Evolutionary conservation across 2,329 filamentous ascomycete genomes (phyloP).

Genomic region (Paradendryphiella salina): DNA sequence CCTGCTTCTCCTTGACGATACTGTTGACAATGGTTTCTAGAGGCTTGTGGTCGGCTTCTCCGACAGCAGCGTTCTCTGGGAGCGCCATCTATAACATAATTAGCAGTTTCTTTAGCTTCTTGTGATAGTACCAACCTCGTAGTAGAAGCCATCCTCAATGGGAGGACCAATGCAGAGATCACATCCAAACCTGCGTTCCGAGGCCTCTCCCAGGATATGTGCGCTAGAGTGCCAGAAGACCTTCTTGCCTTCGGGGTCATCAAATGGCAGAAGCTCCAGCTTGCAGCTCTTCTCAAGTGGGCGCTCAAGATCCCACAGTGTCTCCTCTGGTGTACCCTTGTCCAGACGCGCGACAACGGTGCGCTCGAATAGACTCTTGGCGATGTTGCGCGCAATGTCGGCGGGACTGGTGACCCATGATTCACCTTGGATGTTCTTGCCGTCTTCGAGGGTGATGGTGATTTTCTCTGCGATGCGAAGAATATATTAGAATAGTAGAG

Average conservation of each 20-base stretch:
- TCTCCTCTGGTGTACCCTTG: slow-evolving; percentile 71
- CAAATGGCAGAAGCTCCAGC: slow-evolving; percentile 83
- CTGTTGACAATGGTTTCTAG: slow-evolving; percentile 78
- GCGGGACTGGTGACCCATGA: slow-evolving; percentile 91
- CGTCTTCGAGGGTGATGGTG: slow-evolving; percentile 72
- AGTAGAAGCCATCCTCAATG: slow-evolving; percentile 92
- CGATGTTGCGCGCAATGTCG: slow-evolving; percentile 76
- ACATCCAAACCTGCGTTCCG: slow-evolving; percentile 87
- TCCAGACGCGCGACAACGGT: slow-evolving; percentile 86
- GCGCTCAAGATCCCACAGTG: slow-evolving; percentile 87
- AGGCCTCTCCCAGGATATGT: slow-evolving; percentile 93
- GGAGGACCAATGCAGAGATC: slow-evolving; percentile 92
- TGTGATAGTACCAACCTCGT: slow-evolving; percentile 58
- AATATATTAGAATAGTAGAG: slow-evolving; percentile 20
- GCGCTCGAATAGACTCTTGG: slow-evolving; percentile 81
- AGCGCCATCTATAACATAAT: slow-evolving; percentile 66
- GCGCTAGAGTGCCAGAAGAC: slow-evolving; percentile 98
- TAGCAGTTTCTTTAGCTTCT: slow-evolving; percentile 2
- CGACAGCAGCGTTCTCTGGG: slow-evolving; percentile 70
- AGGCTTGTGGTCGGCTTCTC: slow-evolving; percentile 78
- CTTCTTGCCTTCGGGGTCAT: slow-evolving; percentile 75
- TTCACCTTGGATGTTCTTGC: slow-evolving; percentile 71
- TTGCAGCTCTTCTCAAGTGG: slow-evolving; percentile 86
- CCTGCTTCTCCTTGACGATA: slow-evolving; percentile 95
- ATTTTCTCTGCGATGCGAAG: slow-evolving; percentile 60